Base-by-base conservation (phyloP, 1,284 basidiomycete genomes). In the Fistulina hepatica region DNA sequence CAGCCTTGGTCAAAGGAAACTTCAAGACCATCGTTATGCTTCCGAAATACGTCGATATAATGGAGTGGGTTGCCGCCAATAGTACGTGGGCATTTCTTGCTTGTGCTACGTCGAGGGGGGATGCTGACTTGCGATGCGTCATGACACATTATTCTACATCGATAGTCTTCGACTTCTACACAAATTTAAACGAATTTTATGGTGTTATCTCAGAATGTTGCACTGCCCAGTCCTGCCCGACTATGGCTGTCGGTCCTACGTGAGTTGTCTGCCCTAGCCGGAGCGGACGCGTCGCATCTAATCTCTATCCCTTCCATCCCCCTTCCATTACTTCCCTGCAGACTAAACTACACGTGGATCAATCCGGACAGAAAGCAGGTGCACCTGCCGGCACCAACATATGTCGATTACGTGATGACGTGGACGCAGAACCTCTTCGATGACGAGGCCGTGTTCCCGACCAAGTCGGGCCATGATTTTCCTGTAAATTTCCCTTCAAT, bases 361-460 rank as follows among this genome's bases (percentile, higher is more conserved):
- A 95, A 97, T 61, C 81, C 88, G 53, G 88, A 88, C 59, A 84
- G 92, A 40, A 93, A 93, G 56, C 85, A 83, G 48, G 88, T 97
- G 27, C 80, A 94, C 49, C 69, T 99, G 0, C 83, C 94, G 11
- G 94, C 94, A 3, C 89, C 94, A 5, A 94, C 91, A 19, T 97
- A 98, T 61, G 93, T 97, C 47, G 94, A 98, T 65, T 98, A 94
- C 58, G 93, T 97, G 47, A 93, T 97, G 86, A 93, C 90, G 9
- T 97, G 93, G 93, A 76, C 95, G 5, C 91, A 97, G 54, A 93
- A 93, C 52, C 67, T 95, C 20, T 70, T 97, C 24, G 83, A 92
- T 50, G 94, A 97, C 60, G 92, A 97, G 52, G 74, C 66, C 43
- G 80, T 85, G 20, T 98, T 98, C 64, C 94, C 94, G 2, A 97